Evolutionary conservation across 257 asterid species (phyloP), one percentile per base, ranked within the genome.

Genomic region (Rehmannia glutinosa): DNA sequence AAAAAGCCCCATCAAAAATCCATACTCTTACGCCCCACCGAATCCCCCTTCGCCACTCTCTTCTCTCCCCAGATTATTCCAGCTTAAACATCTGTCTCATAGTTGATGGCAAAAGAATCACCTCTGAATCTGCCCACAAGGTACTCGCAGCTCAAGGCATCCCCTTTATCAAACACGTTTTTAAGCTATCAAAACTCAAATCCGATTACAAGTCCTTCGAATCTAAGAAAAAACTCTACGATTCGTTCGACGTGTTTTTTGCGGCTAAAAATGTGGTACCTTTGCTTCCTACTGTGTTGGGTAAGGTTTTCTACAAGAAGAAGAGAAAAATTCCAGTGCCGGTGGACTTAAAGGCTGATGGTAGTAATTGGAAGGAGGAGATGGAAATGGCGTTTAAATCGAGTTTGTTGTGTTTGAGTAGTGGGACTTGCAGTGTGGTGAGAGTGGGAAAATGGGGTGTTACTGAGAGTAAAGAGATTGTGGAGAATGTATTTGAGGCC

Each of bases 281-380:
- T 15, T 27, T 81, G 71, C 94, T 92, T 54, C 90, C 94, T 0
- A 62, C 33, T 68, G 77, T 81, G 25, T 49, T 92, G 67, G 98
- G 98, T 50, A 89, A 81, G 83, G 83, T 82, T 9, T 92, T 92
- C 68, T 92, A 83, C 73, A 83, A 72, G 73, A 89, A 87, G 72
- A 91, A 77, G 90, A 84, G 74, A 46, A 89, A 81, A 56, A 73
- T 89, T 25, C 89, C 92, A 16, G 80, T 85, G 72, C 88, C 92
- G 1, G 78, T 89, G 70, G 89, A 86, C 2, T 71, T 92, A 70
- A 78, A 69, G 24, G 71, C 74, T 4, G 80, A 71, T 17, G 68
- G 85, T 30, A 77, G 84, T 41, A 73, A 45, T 2, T 92, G 92
- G 98, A 87, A 78, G 76, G 96, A 87, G 78, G 95, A 87, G 85